Evolutionary conservation across 2,329 filamentous ascomycete genomes (phyloP).

Genomic region (Metarhizium robertsii): DNA sequence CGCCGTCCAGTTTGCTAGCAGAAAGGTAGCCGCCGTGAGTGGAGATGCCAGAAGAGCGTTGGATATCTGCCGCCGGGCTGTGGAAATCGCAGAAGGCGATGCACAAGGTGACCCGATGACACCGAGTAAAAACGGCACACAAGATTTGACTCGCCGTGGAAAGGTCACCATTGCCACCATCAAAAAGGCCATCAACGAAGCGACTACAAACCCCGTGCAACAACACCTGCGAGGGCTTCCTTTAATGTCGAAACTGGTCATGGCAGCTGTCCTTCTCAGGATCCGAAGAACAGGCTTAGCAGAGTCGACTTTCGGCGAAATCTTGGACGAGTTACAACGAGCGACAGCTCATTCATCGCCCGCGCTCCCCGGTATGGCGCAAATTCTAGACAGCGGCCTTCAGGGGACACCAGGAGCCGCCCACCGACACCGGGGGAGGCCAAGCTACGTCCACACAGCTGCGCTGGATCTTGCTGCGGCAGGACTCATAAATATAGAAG

Average conservation of each 20-base stretch:
- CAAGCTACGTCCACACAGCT: slow-evolving; percentile 51
- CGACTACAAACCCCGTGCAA: slow-evolving; percentile 84
- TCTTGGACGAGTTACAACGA: slow-evolving; percentile 63
- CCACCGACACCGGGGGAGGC: slow-evolving; percentile 22
- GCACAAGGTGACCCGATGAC: slow-evolving; percentile 40
- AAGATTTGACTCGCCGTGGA: slow-evolving; percentile 19
- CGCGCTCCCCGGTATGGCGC: slow-evolving; percentile 26
- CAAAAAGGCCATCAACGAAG: slow-evolving; percentile 90
- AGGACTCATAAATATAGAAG: slow-evolving; percentile 79
- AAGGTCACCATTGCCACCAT: slow-evolving; percentile 88
- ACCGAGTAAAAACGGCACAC: slow-evolving; percentile 44
- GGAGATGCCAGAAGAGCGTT: slow-evolving; percentile 87
- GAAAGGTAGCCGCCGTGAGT: slow-evolving; percentile 93
- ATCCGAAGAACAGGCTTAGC: slow-evolving; percentile 74
- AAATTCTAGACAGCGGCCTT: slow-evolving; percentile 22
- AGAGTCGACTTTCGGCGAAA: slow-evolving; percentile 82
- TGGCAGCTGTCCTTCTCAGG: slow-evolving; percentile 71
- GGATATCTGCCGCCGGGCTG: slow-evolving; percentile 89
- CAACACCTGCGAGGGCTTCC: slow-evolving; percentile 79
- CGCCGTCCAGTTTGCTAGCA: slow-evolving; percentile 89
- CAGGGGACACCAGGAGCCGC: slow-evolving; percentile 16
- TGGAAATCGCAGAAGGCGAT: slow-evolving; percentile 85
- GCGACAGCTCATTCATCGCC: slow-evolving; percentile 24
- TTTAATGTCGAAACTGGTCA: slow-evolving; percentile 72
- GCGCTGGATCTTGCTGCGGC: slow-evolving; percentile 79